These are phyloP conservation scores for Tulasnella sp. DNA, from an alignment of 768 basidiomycete genomes.

Conservation along the genomic window DNA sequence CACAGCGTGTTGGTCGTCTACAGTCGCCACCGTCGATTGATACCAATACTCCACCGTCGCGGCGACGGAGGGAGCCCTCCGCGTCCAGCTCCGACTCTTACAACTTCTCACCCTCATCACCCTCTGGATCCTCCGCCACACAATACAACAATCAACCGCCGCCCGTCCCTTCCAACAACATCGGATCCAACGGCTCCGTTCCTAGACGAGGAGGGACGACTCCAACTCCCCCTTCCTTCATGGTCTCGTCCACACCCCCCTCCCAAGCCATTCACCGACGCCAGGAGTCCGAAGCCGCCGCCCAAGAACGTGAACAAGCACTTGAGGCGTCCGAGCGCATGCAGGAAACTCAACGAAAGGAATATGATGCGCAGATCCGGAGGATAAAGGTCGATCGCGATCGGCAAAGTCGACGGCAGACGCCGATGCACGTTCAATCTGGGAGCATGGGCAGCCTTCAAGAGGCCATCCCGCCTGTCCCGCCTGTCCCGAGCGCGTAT, in stretches of 20 bases:
- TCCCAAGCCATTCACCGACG: constrained; percentile 25
- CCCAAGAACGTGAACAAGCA: constrained; percentile 37
- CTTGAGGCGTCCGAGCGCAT: constrained; percentile 32
- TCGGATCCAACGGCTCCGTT: neutral
- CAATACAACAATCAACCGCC: no score
- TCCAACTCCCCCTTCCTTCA: constrained; percentile 33
- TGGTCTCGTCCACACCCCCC: constrained; percentile 33
- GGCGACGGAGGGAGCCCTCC: constrained; percentile 21
- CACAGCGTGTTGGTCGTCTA: neutral
- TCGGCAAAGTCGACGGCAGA: constrained; percentile 25
- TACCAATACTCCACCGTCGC: constrained; percentile 20
- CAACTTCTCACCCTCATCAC: constrained; percentile 5
- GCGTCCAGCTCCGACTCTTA: constrained; percentile 13
- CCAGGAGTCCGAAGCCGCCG: constrained; percentile 41
- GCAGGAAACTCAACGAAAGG: constrained; percentile 20
- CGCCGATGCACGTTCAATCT: constrained; percentile 23
- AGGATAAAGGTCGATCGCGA: constrained; percentile 26
- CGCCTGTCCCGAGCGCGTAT: neutral
- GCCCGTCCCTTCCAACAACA: no score
- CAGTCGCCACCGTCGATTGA: constrained; percentile 33
- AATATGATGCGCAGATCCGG: constrained; percentile 27
- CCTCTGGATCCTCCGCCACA: neutral
- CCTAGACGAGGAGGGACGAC: constrained; percentile 14
- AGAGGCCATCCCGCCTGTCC: neutral
- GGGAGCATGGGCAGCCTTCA: constrained; percentile 19